Base-by-base conservation (phyloP, 768 basidiomycete genomes). In the Suillus fuscotomentosus region DNA sequence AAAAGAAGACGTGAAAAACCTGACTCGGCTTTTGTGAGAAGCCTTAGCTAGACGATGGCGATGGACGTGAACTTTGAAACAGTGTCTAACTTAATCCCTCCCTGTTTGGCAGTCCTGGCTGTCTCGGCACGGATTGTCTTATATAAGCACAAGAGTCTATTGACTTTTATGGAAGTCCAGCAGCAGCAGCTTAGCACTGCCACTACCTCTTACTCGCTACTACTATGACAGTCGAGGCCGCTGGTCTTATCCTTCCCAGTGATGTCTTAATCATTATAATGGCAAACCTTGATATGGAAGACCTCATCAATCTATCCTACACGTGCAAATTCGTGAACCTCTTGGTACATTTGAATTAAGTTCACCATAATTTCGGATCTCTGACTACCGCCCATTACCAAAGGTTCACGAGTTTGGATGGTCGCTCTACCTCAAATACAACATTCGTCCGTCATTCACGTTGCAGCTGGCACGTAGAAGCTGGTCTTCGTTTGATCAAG, bases 401-500 rank as follows among this genome's bases (percentile, higher is more conserved):
- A 63, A 91, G 90, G 82, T 91, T n/a, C 74, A 80, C 50, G 79
- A 83, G 51, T 85, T 81, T 69, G 89, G 88, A 9, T 91, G 89
- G 88, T 70, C 79, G 15, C 73, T 72, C 57, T 85, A 86, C 70
- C 73, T 86, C 38, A 81, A 80, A 42, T 69, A 68, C 39, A 80
- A 89, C 68, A 81, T 82, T 15, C 82, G 88, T 36, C 83, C 82
- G 8, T 87, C 89, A 10, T 74, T 76, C 68, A 86, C 86, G 64
- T 76, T 88, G 24, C 71, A 77, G 3, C 78, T 76, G 39, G 75
- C 83, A 2, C 77, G 83, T 31, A 67, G 72, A 1, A 63, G 64
- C 14, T 88, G 88, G 87, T 74, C 78, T 17, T 66, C 83, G 17
- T 74, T 76, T 48, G 72, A 65, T 2, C 79, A 80, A 64, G 82